Conservation (phyloP, 2,329 filamentous ascomycete species). For the Beauveria asiatica region DNA sequence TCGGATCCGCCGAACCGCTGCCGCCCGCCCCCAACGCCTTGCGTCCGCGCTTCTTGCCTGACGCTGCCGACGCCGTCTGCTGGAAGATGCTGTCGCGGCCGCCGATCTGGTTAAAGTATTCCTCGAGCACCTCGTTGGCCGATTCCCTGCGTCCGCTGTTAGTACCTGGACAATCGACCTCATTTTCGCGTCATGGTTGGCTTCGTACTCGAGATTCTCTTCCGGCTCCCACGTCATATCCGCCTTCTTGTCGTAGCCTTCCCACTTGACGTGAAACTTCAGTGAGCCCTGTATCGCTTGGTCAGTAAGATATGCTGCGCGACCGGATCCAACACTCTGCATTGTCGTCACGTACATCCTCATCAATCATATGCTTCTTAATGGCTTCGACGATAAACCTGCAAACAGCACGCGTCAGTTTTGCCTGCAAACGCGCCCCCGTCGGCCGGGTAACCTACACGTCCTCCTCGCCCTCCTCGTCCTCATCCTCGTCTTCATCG, state of each 20-base stretch:
- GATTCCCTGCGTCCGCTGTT: slow-evolving; percentile 36
- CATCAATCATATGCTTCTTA: slow-evolving; percentile 52
- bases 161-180: neutral
- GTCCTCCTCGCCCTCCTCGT: slow-evolving; percentile 14
- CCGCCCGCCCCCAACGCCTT: slow-evolving; percentile 20
- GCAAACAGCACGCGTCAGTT: slow-evolving; percentile 15
- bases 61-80: slow-evolving; percentile 39
- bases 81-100: slow-evolving; percentile 50
- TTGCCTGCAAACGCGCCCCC: neutral
- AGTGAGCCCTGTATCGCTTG: slow-evolving; percentile 34
- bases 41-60: slow-evolving; percentile 51
- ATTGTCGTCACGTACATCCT: slow-evolving; percentile 34
- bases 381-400: slow-evolving; percentile 73
- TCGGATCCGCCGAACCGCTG: slow-evolving; percentile 14
- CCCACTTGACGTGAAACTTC: slow-evolving; percentile 66
- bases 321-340: neutral
- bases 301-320: neutral
- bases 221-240: slow-evolving; percentile 77
- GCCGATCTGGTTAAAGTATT: slow-evolving; percentile 56
- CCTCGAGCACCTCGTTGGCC: slow-evolving; percentile 50
- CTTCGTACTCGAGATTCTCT: slow-evolving; percentile 44
- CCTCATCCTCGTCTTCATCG: neutral
- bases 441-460: slow-evolving; percentile 15
- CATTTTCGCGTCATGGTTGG: neutral
- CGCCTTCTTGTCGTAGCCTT: slow-evolving; percentile 60